A percentile compares a stretch with the other conserved stretches of the same genome.
Conservation (phyloP, 192 early-diverging fungal species). For the Coemansia sp. region DNA sequence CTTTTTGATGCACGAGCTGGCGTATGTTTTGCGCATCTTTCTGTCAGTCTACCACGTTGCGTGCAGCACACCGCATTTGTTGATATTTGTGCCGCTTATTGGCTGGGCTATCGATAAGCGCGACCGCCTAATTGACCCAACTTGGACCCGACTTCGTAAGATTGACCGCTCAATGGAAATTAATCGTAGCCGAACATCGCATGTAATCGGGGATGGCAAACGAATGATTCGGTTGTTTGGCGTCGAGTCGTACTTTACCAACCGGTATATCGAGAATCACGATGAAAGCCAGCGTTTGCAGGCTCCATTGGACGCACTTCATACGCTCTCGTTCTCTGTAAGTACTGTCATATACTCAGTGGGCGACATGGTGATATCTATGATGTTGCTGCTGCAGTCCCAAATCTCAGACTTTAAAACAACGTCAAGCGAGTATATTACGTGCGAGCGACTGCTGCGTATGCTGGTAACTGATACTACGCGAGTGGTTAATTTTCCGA, state of each 20-base stretch:
- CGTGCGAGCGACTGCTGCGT: slow-evolving; percentile 3
- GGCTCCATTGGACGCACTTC: slow-evolving; percentile 60
- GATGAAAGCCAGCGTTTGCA: slow-evolving; percentile 62
- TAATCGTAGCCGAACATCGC: slow-evolving; percentile 2
- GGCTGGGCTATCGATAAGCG: slow-evolving; percentile 5
- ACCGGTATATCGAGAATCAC: slow-evolving; percentile 52
- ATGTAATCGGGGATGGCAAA: slow-evolving; percentile 57
- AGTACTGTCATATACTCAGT: slow-evolving; percentile 49
- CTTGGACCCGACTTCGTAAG: neutral
- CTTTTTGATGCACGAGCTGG: slow-evolving; percentile 19
- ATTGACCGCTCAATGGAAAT: slow-evolving; percentile 4
- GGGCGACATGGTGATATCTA: slow-evolving; percentile 27
- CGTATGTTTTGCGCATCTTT: neutral
- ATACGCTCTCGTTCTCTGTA: slow-evolving; percentile 56
- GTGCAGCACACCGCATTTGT: slow-evolving; percentile 21
- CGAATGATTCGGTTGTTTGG: slow-evolving; percentile 68
- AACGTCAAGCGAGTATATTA: slow-evolving; percentile 19
- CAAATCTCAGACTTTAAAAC: slow-evolving; percentile 11
- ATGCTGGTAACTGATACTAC: slow-evolving; percentile 10
- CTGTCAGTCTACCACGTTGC: slow-evolving; percentile 22
- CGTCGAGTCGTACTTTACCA: slow-evolving; percentile 58
- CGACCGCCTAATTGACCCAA: slow-evolving; percentile 3
- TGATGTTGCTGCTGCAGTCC: slow-evolving; percentile 24
- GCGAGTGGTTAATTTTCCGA: slow-evolving; percentile 12
- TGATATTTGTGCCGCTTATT: slow-evolving; percentile 18